Conservation (phyloP, 1,284 basidiomycete genomes). For the Ceratobasidium sp. region DNA sequence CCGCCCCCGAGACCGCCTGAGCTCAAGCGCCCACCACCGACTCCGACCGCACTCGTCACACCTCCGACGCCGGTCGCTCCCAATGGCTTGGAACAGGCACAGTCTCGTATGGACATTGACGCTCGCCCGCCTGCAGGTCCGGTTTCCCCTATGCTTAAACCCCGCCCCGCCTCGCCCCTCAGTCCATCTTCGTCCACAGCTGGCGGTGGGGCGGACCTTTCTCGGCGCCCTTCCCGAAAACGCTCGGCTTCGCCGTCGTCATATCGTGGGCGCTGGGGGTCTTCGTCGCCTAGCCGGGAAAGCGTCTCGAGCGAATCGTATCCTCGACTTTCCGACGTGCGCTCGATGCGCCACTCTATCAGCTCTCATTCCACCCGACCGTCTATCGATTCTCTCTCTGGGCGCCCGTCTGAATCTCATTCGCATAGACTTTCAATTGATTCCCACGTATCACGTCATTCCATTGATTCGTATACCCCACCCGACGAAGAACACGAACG, state of each 20-base stretch:
- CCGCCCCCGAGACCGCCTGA: constrained; percentile 6
- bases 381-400: background rate
- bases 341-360: background rate
- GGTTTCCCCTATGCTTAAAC: background rate
- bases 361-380: constrained; percentile 1
- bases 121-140: background rate
- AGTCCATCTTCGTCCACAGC: constrained; percentile 6
- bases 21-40: background rate
- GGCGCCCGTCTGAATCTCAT: background rate
- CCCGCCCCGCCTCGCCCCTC: background rate
- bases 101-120: background rate
- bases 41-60: constrained; percentile 10
- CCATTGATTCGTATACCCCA: background rate
- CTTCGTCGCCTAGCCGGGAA: constrained; percentile 19
- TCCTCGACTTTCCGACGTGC: background rate
- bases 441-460: background rate
- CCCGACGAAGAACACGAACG: constrained; percentile 4
- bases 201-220: background rate
- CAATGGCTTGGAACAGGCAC: constrained; percentile 5
- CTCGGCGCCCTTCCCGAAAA: constrained; percentile 16
- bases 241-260: constrained; percentile 18
- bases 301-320: constrained; percentile 21
- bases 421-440: background rate
- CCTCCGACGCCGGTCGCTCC: constrained; percentile 27
- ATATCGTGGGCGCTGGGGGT: background rate